A percentile compares a stretch with the other conserved stretches of the same genome.
These are phyloP conservation scores for Trematosphaeria pertusa DNA, from an alignment of 2,329 filamentous ascomycete species.

Conservation along the genomic window DNA sequence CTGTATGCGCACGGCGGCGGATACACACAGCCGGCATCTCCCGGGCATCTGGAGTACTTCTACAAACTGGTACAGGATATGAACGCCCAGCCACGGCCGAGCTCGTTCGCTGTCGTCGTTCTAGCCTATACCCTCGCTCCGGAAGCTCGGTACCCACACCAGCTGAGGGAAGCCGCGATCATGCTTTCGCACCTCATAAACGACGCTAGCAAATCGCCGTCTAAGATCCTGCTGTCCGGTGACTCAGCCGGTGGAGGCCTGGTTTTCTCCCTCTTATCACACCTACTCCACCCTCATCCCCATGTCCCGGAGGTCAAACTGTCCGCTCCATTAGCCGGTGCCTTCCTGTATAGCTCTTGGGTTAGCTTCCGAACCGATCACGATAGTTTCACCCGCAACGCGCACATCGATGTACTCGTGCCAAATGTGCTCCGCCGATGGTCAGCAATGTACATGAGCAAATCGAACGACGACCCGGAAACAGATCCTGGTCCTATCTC, in stretches of 20 bases:
- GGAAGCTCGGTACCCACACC: slow-evolving; percentile 26
- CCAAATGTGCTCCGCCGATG: slow-evolving; percentile 16
- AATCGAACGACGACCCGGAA: slow-evolving; percentile 14
- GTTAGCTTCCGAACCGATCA: slow-evolving; percentile 22
- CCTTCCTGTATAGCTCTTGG: slow-evolving; percentile 24
- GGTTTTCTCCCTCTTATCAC: slow-evolving; percentile 27
- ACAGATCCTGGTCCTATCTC: slow-evolving; percentile 16
- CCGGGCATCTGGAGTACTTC: slow-evolving; percentile 18
- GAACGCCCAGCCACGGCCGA: not conserved
- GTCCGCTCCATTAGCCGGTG: slow-evolving; percentile 5
- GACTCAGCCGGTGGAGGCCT: slow-evolving; percentile 32
- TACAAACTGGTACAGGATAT: slow-evolving; percentile 17
- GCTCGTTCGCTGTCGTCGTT: slow-evolving; percentile 24
- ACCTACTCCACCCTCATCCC: slow-evolving; percentile 31
- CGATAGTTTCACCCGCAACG: slow-evolving; percentile 20
- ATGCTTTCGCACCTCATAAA: slow-evolving; percentile 25
- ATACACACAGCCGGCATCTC: slow-evolving; percentile 24
- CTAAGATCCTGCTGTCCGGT: slow-evolving; percentile 20
- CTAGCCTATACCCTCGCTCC: slow-evolving; percentile 30
- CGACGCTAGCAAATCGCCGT: slow-evolving; percentile 14
- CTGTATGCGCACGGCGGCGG: slow-evolving; percentile 33
- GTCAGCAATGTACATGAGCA: slow-evolving; percentile 25
- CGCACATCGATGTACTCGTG: slow-evolving; percentile 14
- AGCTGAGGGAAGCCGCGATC: slow-evolving; percentile 26
- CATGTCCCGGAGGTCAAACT: slow-evolving; percentile 22